These are phyloP conservation scores for Pyrenophora seminiperda DNA, from an alignment of 2,329 filamentous ascomycete species.

Conservation along the genomic window DNA sequence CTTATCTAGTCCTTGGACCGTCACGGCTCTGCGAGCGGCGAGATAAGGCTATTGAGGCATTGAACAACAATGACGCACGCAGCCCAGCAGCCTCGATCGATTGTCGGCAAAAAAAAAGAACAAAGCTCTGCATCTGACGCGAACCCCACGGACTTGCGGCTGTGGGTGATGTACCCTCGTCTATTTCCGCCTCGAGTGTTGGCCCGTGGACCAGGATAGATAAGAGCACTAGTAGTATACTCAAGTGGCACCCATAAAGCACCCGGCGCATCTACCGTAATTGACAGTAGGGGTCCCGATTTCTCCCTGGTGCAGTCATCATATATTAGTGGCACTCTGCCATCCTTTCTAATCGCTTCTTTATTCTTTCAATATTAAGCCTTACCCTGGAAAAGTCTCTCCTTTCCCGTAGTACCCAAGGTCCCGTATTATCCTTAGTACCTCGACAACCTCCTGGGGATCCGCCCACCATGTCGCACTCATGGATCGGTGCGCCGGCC, in stretches of 20 bases:
- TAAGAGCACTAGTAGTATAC: conserved; percentile 45
- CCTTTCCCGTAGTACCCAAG: conserved; percentile 6
- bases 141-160: conserved; percentile 44
- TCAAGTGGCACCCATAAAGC: conserved; percentile 42
- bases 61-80: conserved; percentile 35
- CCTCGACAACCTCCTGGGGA: conserved; percentile 16
- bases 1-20: conserved; percentile 19
- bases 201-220: conserved; percentile 45
- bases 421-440: conserved; percentile 12
- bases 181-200: conserved; percentile 43
- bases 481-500: conserved; percentile 53
- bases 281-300: conserved; percentile 39
- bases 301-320: conserved; percentile 33
- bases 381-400: conserved; percentile 18
- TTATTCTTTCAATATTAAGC: conserved; percentile 17
- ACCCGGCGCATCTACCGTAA: conserved; percentile 36
- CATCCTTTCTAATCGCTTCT: conserved; percentile 20
- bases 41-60: conserved; percentile 35
- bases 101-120: conserved; percentile 36
- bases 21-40: conserved; percentile 25
- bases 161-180: conserved; percentile 42
- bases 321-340: conserved; percentile 41
- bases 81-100: conserved; percentile 14
- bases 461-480: conserved; percentile 54
- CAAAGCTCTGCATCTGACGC: conserved; percentile 42